Conservation (phyloP, 805 yeast species). For the Candida andamanensis region DNA sequence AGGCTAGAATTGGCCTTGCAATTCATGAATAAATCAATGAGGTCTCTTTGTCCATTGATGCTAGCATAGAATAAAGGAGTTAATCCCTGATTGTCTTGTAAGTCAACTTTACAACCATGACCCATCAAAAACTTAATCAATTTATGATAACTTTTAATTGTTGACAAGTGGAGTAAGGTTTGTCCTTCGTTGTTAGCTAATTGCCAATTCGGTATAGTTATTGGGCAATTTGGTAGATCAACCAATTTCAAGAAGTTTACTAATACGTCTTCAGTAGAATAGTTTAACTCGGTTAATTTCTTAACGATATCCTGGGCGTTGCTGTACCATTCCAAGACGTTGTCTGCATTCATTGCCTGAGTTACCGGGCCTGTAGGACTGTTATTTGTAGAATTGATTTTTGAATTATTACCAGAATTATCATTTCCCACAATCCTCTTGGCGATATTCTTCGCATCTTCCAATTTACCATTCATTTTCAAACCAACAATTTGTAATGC, state of each 20-base stretch:
- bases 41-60: constrained; percentile 63
- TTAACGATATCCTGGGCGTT: constrained; percentile 49
- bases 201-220: constrained; percentile 68
- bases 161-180: constrained; percentile 80
- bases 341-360: not conserved
- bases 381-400: constrained; percentile 3
- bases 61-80: constrained; percentile 89
- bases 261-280: constrained; percentile 46
- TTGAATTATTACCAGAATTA: constrained; percentile 7
- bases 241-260: constrained; percentile 52
- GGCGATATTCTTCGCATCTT: constrained; percentile 92
- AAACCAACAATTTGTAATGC: constrained; percentile 95
- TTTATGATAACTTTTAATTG: constrained; percentile 63
- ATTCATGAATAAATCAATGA: constrained; percentile 55
- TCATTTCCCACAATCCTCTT: constrained; percentile 78
- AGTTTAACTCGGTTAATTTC: constrained; percentile 39
- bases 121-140: constrained; percentile 61
- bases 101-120: constrained; percentile 63
- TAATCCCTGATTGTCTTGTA: constrained; percentile 71
- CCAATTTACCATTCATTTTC: constrained; percentile 93
- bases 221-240: constrained; percentile 59
- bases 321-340: constrained; percentile 40
- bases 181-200: constrained; percentile 81
- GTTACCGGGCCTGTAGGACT: too few species aligned
- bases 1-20: constrained; percentile 58